These are phyloP conservation scores for Lathyrus aphaca DNA, from an alignment of 306 rosid genomes.

Conservation along the genomic window DNA sequence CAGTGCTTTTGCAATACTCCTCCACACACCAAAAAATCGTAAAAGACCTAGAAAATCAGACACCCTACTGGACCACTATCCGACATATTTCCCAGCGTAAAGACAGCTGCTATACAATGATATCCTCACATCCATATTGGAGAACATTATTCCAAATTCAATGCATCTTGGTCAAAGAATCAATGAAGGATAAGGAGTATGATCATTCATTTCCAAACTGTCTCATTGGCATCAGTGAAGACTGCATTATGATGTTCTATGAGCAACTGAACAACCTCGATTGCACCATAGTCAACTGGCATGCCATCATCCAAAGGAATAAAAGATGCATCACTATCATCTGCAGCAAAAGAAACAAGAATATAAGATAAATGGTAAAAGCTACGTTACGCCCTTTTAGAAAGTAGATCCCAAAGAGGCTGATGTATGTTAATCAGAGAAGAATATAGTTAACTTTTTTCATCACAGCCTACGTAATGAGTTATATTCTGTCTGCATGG, in stretches of 20 bases:
- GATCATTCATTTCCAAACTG: conserved; percentile 75
- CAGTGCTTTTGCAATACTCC: background rate
- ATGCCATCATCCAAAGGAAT: conserved; percentile 93
- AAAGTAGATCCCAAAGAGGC: no score
- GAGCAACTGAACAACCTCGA: conserved; percentile 94
- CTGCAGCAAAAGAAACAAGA: conserved; percentile 47
- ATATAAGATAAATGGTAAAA: conserved; percentile 9
- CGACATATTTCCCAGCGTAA: conserved; percentile 29
- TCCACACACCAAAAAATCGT: background rate
- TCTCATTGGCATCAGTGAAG: conserved; percentile 94
- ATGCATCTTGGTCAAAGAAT: conserved; percentile 30
- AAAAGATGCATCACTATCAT: conserved; percentile 74
- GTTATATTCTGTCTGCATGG: background rate
- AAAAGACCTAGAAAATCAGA: conserved; percentile 23
- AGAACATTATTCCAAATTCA: conserved; percentile 24
- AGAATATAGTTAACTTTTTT: conserved; percentile 2
- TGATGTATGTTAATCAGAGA: no score
- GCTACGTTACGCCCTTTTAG: no score
- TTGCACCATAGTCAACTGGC: conserved; percentile 78
- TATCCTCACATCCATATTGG: conserved; percentile 33
- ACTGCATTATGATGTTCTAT: conserved; percentile 91
- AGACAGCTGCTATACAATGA: conserved; percentile 16
- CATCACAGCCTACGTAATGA: background rate
- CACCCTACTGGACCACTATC: conserved; percentile 27
- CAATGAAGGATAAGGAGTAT: conserved; percentile 21